phyloP scores from a whole-genome alignment of 176 grass and related monocot species.

The Carex scoparia region DNA sequence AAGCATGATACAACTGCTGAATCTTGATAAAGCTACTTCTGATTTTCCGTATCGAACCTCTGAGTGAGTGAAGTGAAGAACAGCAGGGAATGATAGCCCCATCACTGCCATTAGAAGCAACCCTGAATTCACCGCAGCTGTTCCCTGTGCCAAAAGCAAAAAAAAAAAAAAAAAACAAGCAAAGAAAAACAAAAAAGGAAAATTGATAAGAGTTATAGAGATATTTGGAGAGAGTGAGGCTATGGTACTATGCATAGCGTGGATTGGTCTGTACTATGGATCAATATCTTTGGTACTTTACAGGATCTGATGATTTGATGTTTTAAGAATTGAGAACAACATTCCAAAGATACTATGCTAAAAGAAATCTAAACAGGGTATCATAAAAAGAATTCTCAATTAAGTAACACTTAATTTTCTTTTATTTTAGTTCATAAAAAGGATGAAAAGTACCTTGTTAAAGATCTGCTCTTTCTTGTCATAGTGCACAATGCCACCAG shows the following conservation, averaged over 20 bases:
- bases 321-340: not conserved
- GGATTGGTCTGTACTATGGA: too few species aligned
- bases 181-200: not conserved
- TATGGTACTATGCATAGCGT: too few species aligned
- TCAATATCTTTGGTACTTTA: too few species aligned
- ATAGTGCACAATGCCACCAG: slow-evolving; percentile 51
- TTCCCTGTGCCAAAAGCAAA: slow-evolving; percentile 30
- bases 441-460: slow-evolving; percentile 48
- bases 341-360: not conserved
- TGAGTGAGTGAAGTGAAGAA: slow-evolving; percentile 71
- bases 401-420: not conserved
- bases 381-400: not conserved
- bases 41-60: slow-evolving; percentile 44
- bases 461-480: slow-evolving; percentile 62
- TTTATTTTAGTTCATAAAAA: slow-evolving; percentile 14
- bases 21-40: slow-evolving; percentile 64
- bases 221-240: not conserved
- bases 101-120: slow-evolving; percentile 79
- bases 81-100: slow-evolving; percentile 69
- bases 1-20: slow-evolving; percentile 80
- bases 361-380: not conserved
- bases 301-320: not conserved
- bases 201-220: not conserved
- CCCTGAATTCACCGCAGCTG: slow-evolving; percentile 57
- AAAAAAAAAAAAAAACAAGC: not conserved